These are phyloP conservation scores for Arbutus unedo DNA, from an alignment of 148 eudicot species.

Conservation along the genomic window DNA sequence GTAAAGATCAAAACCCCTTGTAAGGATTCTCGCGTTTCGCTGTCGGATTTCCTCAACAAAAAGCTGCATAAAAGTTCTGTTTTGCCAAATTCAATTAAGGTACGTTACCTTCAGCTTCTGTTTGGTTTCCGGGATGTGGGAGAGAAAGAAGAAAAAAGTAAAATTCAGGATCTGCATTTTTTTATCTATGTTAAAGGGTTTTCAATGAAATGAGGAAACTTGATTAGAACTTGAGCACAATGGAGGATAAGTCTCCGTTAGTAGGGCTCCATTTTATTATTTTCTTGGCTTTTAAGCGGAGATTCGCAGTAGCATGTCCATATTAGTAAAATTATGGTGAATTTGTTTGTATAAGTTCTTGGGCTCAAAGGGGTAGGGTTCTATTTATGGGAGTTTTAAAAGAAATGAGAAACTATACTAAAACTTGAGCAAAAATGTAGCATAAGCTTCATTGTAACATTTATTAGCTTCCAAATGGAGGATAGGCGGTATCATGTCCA, in stretches of 20 bases:
- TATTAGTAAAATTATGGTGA: not conserved
- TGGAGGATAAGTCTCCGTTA: not conserved
- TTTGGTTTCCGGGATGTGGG: not conserved
- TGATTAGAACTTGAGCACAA: not conserved
- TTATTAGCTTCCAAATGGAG: not conserved
- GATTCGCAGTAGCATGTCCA: not conserved
- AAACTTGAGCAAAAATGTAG: not conserved
- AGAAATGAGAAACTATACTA: not conserved
- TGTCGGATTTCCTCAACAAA: constrained; percentile 55
- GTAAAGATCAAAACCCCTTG: constrained; percentile 17
- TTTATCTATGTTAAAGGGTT: not conserved
- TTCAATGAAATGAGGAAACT: too few relatives aligned
- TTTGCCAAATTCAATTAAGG: constrained; percentile 39
- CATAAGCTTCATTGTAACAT: not conserved
- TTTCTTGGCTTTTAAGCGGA: not conserved
- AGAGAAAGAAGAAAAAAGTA: not conserved
- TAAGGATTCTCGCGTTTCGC: constrained; percentile 28
- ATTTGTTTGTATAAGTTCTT: not conserved
- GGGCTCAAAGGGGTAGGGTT: not conserved
- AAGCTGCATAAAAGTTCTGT: constrained; percentile 52
- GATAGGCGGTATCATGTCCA: not conserved
- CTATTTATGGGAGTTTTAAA: not conserved
- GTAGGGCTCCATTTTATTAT: not conserved
- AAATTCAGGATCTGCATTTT: not conserved
- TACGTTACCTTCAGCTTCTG: not conserved